A percentile compares a stretch with the other conserved stretches of the same genome.
These are phyloP conservation scores for Multifurca ochricompacta DNA, from an alignment of 768 basidiomycete species.

Conservation along the genomic window DNA sequence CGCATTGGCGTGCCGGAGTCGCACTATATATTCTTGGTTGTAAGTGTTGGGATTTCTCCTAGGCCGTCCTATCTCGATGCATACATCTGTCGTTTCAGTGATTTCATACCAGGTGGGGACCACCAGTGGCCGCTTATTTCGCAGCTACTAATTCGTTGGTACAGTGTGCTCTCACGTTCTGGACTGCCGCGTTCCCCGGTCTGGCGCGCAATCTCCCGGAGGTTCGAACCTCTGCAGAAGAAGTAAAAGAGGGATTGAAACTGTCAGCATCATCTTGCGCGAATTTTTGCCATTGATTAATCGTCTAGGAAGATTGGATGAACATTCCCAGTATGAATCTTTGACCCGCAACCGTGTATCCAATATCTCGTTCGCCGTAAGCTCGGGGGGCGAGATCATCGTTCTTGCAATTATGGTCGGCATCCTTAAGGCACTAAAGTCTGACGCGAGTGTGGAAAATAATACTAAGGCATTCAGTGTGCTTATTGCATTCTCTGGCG, in stretches of 20 bases:
- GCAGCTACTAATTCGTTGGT: neutral
- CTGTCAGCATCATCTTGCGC: slow-evolving; percentile 30
- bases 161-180: slow-evolving; percentile 66
- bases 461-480: slow-evolving; percentile 71
- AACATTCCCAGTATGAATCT: slow-evolving; percentile 50
- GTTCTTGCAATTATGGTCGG: slow-evolving; percentile 69
- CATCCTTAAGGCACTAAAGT: slow-evolving; percentile 58
- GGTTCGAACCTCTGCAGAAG: slow-evolving; percentile 44
- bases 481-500: slow-evolving; percentile 72
- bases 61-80: neutral
- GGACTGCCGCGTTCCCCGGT: slow-evolving; percentile 78
- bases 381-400: slow-evolving; percentile 61
- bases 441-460: slow-evolving; percentile 54
- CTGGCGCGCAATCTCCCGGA: slow-evolving; percentile 63
- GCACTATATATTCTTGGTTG: slow-evolving; percentile 57
- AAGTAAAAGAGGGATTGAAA: slow-evolving; percentile 38
- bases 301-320: slow-evolving; percentile 31
- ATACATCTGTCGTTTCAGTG: slow-evolving; percentile 33
- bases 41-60: slow-evolving; percentile 29
- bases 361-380: slow-evolving; percentile 65
- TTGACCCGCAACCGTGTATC: slow-evolving; percentile 65
- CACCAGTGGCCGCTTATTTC: neutral
- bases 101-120: slow-evolving; percentile 57
- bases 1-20: slow-evolving; percentile 54
- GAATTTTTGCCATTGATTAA: neutral